Evolutionary conservation across 352 stramenopile genomes (phyloP).

Genomic region (Aphanomyces stellatus): DNA sequence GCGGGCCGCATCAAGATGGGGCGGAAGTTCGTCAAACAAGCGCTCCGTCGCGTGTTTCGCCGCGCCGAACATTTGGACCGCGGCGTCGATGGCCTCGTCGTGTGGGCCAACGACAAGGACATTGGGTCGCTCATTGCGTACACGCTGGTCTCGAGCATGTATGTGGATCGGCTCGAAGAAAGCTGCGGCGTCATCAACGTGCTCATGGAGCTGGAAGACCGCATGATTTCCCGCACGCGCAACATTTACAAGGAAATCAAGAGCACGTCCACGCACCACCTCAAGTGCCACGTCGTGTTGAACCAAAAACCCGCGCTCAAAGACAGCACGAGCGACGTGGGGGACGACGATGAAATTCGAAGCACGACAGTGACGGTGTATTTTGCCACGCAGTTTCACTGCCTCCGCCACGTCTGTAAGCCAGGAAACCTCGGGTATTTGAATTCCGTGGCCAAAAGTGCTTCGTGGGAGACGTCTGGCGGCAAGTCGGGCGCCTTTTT

Average conservation of each 20-base stretch:
- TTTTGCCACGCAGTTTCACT: slow-evolving; percentile 78
- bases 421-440: slow-evolving; percentile 69
- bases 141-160: slow-evolving; percentile 60
- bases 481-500: slow-evolving; percentile 84
- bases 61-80: slow-evolving; percentile 59
- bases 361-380: slow-evolving; percentile 65
- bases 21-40: slow-evolving; percentile 29
- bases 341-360: not conserved
- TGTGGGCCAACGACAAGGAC: slow-evolving; percentile 76
- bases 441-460: slow-evolving; percentile 75
- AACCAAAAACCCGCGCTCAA: not conserved
- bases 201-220: slow-evolving; percentile 9
- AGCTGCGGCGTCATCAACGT: slow-evolving; percentile 33
- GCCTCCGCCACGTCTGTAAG: slow-evolving; percentile 50
- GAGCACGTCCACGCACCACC: slow-evolving; percentile 9
- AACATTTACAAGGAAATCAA: slow-evolving; percentile 19
- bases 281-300: slow-evolving; percentile 22
- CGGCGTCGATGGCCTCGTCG: slow-evolving; percentile 64
- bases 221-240: not conserved
- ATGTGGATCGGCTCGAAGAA: slow-evolving; percentile 60
- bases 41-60: slow-evolving; percentile 24
- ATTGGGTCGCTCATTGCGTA: slow-evolving; percentile 75
- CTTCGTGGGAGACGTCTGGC: slow-evolving; percentile 60
- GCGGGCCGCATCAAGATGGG: not conserved
- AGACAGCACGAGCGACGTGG: not conserved